Conservation (phyloP, 1,284 basidiomycete genomes). For the Irpex rosettiformis region DNA sequence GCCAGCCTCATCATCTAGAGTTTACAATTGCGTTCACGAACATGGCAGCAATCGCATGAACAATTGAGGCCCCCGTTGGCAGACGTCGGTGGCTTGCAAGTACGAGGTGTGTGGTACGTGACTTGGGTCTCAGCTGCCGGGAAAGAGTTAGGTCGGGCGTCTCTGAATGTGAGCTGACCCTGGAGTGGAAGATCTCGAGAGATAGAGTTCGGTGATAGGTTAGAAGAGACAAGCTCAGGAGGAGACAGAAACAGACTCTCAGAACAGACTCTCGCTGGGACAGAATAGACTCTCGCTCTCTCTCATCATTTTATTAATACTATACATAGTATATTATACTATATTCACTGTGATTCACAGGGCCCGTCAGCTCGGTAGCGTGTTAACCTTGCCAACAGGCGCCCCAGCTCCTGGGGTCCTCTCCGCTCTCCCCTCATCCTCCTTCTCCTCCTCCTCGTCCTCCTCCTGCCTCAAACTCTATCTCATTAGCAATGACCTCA, state of each 20-base stretch:
- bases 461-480: slow-evolving; percentile 4
- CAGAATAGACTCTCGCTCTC: too few relatives aligned
- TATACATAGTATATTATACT: too few relatives aligned
- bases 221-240: slow-evolving; percentile 14
- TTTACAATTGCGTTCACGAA: too few relatives aligned
- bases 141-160: slow-evolving; percentile 2
- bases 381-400: slow-evolving; percentile 4
- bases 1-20: too few relatives aligned
- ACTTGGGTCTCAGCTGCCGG: slow-evolving; percentile 8
- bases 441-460: background rate
- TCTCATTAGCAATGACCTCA: slow-evolving; percentile 9
- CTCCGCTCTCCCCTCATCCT: background rate
- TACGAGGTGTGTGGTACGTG: background rate
- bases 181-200: background rate
- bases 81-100: too few relatives aligned
- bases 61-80: too few relatives aligned
- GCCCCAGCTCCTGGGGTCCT: background rate
- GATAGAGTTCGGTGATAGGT: slow-evolving; percentile 12
- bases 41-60: background rate
- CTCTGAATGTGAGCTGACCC: slow-evolving; percentile 9
- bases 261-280: too few relatives aligned
- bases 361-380: slow-evolving; percentile 11
- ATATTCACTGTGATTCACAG: slow-evolving; percentile 2
- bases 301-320: too few relatives aligned
- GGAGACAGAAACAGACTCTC: too few relatives aligned